Conservation (phyloP, 2,329 filamentous ascomycete species). For the Simplicillium sp. region DNA sequence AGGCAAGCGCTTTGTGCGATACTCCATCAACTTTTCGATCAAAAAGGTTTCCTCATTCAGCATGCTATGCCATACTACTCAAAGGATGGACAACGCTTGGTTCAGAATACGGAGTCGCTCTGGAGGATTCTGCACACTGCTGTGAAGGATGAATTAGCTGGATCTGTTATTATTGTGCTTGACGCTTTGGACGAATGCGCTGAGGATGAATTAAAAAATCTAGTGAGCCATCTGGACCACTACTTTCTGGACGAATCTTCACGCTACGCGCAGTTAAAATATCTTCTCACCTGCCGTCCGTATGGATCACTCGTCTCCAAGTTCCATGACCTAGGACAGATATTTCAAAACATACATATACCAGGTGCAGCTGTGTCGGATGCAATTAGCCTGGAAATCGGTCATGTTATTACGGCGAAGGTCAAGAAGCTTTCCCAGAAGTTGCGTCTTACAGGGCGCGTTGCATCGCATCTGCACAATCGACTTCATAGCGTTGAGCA, state of each 20-base stretch:
- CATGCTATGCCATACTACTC: constrained; percentile 18
- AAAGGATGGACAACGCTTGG: constrained; percentile 16
- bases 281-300: constrained; percentile 24
- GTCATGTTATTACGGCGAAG: constrained; percentile 19
- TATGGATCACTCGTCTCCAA: constrained; percentile 17
- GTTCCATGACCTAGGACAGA: constrained; percentile 12
- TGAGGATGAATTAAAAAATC: constrained; percentile 12
- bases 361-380: constrained; percentile 25
- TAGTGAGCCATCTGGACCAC: constrained; percentile 9
- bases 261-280: constrained; percentile 15
- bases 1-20: constrained; percentile 26
- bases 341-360: constrained; percentile 20
- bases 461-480: constrained; percentile 8
- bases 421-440: constrained; percentile 11
- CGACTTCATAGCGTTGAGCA: constrained; percentile 12
- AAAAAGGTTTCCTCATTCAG: constrained; percentile 18
- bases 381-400: constrained; percentile 23
- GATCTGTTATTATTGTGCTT: constrained; percentile 22
- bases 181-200: constrained; percentile 30
- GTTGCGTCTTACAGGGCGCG: constrained; percentile 5
- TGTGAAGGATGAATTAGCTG: constrained; percentile 14
- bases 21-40: constrained; percentile 26
- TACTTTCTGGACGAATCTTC: constrained; percentile 1
- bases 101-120: constrained; percentile 9
- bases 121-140: constrained; percentile 22